These are phyloP conservation scores for Apocynum venetum DNA, from an alignment of 257 asterid genomes.

Conservation along the genomic window DNA sequence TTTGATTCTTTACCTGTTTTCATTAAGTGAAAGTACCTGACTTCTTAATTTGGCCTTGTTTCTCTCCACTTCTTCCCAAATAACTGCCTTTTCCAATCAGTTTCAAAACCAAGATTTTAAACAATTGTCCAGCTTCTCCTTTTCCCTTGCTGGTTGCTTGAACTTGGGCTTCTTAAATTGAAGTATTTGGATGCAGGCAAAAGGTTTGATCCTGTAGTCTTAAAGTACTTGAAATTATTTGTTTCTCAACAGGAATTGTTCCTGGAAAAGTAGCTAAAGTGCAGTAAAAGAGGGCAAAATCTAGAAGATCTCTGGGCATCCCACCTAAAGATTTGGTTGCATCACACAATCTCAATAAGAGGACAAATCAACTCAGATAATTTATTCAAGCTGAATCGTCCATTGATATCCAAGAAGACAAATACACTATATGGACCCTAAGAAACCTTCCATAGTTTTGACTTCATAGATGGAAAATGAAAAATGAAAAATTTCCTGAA, in stretches of 20 bases:
- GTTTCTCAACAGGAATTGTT: background rate
- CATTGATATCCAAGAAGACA: background rate
- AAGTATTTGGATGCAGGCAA: background rate
- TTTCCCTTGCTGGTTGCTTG: background rate
- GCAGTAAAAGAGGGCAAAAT: background rate
- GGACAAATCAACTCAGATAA: background rate
- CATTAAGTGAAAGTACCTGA: too few relatives aligned
- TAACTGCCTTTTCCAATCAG: too few relatives aligned
- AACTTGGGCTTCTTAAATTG: background rate
- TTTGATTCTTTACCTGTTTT: too few relatives aligned
- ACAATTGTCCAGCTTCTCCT: background rate
- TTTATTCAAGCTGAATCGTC: background rate
- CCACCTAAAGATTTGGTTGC: too few relatives aligned
- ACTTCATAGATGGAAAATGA: background rate
- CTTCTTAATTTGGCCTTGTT: too few relatives aligned
- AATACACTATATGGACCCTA: background rate
- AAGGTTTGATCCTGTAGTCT: too few relatives aligned
- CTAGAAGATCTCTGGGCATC: too few relatives aligned
- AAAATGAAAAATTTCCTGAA: background rate
- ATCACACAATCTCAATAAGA: too few relatives aligned
- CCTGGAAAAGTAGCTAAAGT: background rate
- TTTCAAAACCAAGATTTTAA: too few relatives aligned
- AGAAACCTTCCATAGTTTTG: background rate
- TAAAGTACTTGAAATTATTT: background rate
- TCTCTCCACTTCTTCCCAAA: too few relatives aligned